phyloP scores from a whole-genome alignment of 2,329 filamentous ascomycete genomes.

The Fusarium bulbicola region DNA sequence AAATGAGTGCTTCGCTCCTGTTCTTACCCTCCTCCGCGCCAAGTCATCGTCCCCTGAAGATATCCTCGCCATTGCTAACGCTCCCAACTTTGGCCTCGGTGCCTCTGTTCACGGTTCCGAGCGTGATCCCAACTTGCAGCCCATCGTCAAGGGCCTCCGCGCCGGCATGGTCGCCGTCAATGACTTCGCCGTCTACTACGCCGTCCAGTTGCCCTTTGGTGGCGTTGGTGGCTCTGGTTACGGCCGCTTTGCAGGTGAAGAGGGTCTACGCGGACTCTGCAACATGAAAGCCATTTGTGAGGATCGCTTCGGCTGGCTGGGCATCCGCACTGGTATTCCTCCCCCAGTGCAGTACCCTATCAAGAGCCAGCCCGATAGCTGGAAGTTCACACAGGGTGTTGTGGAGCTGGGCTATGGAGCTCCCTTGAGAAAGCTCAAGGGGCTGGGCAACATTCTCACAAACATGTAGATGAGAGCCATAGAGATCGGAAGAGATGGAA shows the following conservation, averaged over 20 bases:
- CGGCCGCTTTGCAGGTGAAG: constrained; percentile 89
- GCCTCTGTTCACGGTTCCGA: constrained; percentile 85
- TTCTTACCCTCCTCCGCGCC: constrained; percentile 87
- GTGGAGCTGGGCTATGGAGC: constrained; percentile 68
- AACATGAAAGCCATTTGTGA: constrained; percentile 88
- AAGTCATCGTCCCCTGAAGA: constrained; percentile 65
- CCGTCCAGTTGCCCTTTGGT: constrained; percentile 93
- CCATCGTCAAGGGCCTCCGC: constrained; percentile 73
- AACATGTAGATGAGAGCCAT: constrained; percentile 48
- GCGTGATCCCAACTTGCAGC: constrained; percentile 65
- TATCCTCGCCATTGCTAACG: constrained; percentile 83
- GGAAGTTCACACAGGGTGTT: constrained; percentile 70
- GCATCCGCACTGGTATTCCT: constrained; percentile 81
- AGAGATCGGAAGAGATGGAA: not conserved
- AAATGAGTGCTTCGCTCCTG: constrained; percentile 90
- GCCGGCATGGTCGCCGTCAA: constrained; percentile 95
- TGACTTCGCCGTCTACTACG: constrained; percentile 93
- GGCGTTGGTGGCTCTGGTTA: constrained; percentile 91
- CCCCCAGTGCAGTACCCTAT: constrained; percentile 85
- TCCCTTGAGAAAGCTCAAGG: constrained; percentile 50
- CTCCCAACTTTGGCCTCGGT: constrained; percentile 85
- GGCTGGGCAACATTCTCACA: constrained; percentile 53
- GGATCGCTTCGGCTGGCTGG: constrained; percentile 72
- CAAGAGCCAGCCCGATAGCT: constrained; percentile 67
- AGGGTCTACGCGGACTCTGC: constrained; percentile 85